Base-by-base conservation (phyloP, 2,329 filamentous ascomycete species). In the Diaporthe caulivora region DNA sequence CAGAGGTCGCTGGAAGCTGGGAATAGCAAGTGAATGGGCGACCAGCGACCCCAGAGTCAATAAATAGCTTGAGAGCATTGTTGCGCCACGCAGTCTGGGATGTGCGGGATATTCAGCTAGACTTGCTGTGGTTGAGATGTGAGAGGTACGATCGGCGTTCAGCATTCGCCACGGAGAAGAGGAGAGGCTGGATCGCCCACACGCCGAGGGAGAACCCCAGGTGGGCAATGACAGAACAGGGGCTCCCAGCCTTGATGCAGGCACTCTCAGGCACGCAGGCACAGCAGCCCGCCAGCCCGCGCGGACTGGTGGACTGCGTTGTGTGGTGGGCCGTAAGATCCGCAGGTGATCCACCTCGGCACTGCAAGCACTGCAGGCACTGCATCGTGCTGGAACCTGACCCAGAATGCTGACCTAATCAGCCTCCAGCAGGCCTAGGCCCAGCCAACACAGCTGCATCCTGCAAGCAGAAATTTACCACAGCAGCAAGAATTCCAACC, bases 21-120 rank as follows among this genome's bases (percentile, higher is more conserved):
- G 77, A 44, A 81, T 76, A 51, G 82, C 82, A 53, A 83, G 77
- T 49, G 81, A 78, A 31, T 80, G 77, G 70, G 80, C 77, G 64
- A 84, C 77, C 37, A 82, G 76, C 54, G 79, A 81, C 71, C 80
- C 82, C 57, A 80, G 75, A 10, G 79, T 77, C 68, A 81, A 71
- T 18, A 80, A 47, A 5, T 78, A 76, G 15, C 72, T 77, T 6
- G 74, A 71, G 15, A 80, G 70, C n/a, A 80, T 77, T 42, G 44
- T 62, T 53, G 21, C 24, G 13, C 17, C 17, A n/a, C 24, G 21
- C 31, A 49, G 42, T 42, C 21, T 53, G 42, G 13, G 29, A 34
- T 24, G 37, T 13, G 47, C 3, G 5, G 17, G 5, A 42, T 24
- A 17, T 29, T 31, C 15, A n/a, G 42, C 24, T 42, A 47, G 34